Conservation (phyloP, 345 rosid genomes). For the Rhodamnia argentea region DNA sequence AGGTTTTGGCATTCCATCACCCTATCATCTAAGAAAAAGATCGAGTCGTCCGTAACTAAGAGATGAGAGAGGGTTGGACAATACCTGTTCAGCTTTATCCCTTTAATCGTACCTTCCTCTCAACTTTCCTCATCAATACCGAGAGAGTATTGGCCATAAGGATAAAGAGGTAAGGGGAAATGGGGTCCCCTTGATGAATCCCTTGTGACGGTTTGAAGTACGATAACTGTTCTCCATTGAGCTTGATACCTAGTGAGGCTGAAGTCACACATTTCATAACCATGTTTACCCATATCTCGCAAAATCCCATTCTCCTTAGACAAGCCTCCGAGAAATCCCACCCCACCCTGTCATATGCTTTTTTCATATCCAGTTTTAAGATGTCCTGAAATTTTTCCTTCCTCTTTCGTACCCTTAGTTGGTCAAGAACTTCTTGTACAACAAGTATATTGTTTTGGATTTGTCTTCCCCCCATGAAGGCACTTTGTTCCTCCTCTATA, state of each 20-base stretch:
- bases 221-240: not conserved
- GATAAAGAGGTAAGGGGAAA: not conserved
- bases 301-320: too few relatives aligned
- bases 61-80: not conserved
- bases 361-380: not conserved
- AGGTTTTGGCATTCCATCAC: not conserved
- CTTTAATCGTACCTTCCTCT: too few relatives aligned
- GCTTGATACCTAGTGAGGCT: not conserved
- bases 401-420: not conserved
- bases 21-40: not conserved
- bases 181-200: not conserved
- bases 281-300: fast-evolving
- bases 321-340: not conserved
- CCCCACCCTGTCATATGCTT: not conserved
- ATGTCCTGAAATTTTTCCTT: not conserved
- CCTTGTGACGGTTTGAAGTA: not conserved
- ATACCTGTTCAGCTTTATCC: not conserved
- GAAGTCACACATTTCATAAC: not conserved
- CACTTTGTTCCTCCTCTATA: too few relatives aligned
- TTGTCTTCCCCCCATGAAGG: too few relatives aligned
- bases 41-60: not conserved
- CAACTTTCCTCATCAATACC: not conserved
- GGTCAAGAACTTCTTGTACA: too few relatives aligned
- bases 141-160: not conserved
- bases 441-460: too few relatives aligned